phyloP scores from a whole-genome alignment of 163 green algal genomes.

The Scenedesmus sp. region DNA sequence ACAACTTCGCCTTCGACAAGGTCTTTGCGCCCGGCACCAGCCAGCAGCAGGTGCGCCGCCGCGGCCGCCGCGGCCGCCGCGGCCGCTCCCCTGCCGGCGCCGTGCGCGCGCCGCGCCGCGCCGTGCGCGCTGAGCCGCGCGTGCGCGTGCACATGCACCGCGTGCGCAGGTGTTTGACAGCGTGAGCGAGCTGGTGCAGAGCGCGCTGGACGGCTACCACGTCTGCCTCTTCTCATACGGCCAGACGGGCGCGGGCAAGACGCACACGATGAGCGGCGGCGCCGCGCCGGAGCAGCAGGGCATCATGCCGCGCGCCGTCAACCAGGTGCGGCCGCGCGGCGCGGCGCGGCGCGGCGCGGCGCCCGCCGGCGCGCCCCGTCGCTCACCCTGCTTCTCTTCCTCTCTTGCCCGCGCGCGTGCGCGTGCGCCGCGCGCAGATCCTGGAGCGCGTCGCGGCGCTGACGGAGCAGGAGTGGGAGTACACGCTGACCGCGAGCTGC shows the following conservation, averaged over 20 bases:
- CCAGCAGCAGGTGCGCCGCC: conserved; percentile 65
- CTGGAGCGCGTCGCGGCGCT: conserved; percentile 66
- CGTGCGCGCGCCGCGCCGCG: too few species aligned
- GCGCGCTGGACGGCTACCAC: conserved; percentile 95
- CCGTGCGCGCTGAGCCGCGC: not conserved
- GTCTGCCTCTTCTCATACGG: conserved; percentile 99
- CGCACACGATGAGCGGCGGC: conserved; percentile 96
- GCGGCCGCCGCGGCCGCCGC: too few species aligned
- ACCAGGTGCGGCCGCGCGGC: conserved; percentile 77
- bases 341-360: too few species aligned
- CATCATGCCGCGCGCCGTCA: conserved; percentile 93
- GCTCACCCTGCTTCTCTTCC: not conserved
- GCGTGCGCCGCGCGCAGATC: conserved; percentile 62
- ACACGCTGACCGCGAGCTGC: conserved; percentile 86
- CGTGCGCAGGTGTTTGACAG: conserved; percentile 83
- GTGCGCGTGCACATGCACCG: not conserved
- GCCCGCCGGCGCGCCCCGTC: too few species aligned
- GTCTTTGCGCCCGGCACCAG: conserved; percentile 73
- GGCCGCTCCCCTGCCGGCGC: not conserved
- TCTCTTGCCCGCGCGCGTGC: not conserved
- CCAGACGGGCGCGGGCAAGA: conserved; percentile 98
- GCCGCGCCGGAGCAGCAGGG: conserved; percentile 57
- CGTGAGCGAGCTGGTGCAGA: conserved; percentile 94
- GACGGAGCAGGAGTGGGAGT: conserved; percentile 85
- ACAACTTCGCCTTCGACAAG: conserved; percentile 84